phyloP scores from a whole-genome alignment of 352 stramenopile genomes.

The Phytophthora tentaculata region DNA sequence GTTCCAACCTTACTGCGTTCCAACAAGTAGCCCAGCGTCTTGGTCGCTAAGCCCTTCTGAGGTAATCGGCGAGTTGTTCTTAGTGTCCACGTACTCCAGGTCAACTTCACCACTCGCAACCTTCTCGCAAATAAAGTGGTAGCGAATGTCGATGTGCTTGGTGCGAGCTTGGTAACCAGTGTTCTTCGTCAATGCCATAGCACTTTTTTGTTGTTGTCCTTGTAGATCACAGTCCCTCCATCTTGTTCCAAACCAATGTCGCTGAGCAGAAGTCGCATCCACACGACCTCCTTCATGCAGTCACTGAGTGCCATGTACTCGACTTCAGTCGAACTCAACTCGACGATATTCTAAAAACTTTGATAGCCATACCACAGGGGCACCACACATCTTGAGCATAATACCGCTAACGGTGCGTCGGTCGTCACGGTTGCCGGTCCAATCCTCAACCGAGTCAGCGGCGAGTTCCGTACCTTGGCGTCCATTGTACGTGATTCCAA shows the following conservation, averaged over 20 bases:
- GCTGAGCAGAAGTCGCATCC: constrained; percentile 16
- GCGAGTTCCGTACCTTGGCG: neutral
- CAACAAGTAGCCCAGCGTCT: constrained; percentile 25
- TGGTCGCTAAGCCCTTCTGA: constrained; percentile 9
- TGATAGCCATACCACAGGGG: constrained; percentile 19
- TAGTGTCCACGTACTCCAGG: constrained; percentile 8
- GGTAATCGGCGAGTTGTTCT: constrained; percentile 19
- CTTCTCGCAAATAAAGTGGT: no score
- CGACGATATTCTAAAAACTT: constrained; percentile 31
- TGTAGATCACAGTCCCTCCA: constrained; percentile 13
- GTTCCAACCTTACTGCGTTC: neutral
- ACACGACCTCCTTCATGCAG: constrained; percentile 27
- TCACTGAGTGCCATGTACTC: constrained; percentile 37
- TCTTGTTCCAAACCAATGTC: constrained; percentile 10
- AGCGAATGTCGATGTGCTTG: constrained; percentile 25
- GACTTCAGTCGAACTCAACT: constrained; percentile 27
- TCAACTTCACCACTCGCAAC: no score
- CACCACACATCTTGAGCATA: constrained; percentile 25
- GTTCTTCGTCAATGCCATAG: constrained; percentile 30
- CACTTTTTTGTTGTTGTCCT: constrained; percentile 33
- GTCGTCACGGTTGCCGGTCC: constrained; percentile 26
- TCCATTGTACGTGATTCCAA: constrained; percentile 21
- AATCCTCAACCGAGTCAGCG: constrained; percentile 30
- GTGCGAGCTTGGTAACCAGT: constrained; percentile 27
- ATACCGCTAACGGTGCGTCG: constrained; percentile 23